Evolutionary conservation across 768 basidiomycete species (phyloP).

Genomic region (Udeniomyces megalosporus): DNA sequence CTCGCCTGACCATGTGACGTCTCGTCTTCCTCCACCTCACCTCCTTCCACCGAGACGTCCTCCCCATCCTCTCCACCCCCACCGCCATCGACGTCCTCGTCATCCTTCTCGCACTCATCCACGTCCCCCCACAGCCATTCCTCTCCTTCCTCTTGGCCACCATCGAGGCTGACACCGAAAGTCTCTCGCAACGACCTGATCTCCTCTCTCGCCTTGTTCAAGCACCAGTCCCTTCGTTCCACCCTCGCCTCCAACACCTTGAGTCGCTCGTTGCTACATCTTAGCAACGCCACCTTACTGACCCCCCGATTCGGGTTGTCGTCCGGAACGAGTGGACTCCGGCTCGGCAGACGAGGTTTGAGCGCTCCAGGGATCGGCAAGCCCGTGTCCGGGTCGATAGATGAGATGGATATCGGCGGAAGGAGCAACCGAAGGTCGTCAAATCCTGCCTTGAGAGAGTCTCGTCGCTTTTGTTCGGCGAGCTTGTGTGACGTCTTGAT

Average conservation of each 20-base stretch:
- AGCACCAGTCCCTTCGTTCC: constrained; percentile 64
- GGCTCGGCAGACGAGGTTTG: constrained; percentile 81
- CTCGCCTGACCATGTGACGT: too few relatives aligned
- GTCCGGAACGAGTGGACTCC: constrained; percentile 38
- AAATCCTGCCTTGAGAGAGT: constrained; percentile 84
- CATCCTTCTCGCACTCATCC: constrained; percentile 24
- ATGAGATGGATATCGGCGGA: constrained; percentile 57
- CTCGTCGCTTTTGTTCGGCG: constrained; percentile 92
- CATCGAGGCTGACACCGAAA: constrained; percentile 7
- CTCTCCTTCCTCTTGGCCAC: constrained; percentile 22
- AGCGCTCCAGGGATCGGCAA: constrained; percentile 75
- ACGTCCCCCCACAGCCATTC: constrained; percentile 29
- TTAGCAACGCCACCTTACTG: constrained; percentile 77
- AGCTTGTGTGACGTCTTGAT: constrained; percentile 48
- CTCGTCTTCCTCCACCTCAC: too few relatives aligned
- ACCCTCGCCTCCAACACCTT: constrained; percentile 57
- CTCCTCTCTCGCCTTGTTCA: constrained; percentile 41
- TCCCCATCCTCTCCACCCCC: constrained; percentile 32
- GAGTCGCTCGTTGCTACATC: constrained; percentile 82
- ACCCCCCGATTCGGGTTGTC: constrained; percentile 89
- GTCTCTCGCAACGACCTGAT: constrained; percentile 45
- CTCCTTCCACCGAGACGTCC: background rate
- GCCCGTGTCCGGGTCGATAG: constrained; percentile 52
- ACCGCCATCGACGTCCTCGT: background rate
- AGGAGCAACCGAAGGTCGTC: constrained; percentile 43